These are phyloP conservation scores for Chenopodium berlandieri DNA, from an alignment of 148 eudicot genomes.

Conservation along the genomic window DNA sequence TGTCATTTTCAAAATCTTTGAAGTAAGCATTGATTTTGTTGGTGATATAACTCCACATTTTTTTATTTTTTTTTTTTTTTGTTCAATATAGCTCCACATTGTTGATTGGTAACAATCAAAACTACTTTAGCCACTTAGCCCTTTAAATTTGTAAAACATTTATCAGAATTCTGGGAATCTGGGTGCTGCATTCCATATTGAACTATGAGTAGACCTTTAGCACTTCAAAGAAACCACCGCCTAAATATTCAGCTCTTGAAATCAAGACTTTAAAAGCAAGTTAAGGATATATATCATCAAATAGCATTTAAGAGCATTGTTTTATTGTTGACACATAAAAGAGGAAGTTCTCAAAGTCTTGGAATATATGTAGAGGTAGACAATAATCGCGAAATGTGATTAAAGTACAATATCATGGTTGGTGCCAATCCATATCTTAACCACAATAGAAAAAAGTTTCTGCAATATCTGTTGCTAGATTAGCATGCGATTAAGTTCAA, in stretches of 20 bases:
- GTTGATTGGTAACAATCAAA: no score
- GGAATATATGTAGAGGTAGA: background rate
- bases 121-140: no score
- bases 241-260: background rate
- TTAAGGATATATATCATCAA: background rate
- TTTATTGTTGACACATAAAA: background rate
- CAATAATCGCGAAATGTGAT: background rate
- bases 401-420: background rate
- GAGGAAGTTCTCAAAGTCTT: background rate
- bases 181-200: no score
- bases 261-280: background rate
- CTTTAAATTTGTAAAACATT: no score
- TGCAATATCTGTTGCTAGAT: background rate
- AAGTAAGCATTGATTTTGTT: no score
- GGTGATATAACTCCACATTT: no score
- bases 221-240: background rate
- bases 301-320: background rate
- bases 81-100: no score
- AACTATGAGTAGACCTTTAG: no score
- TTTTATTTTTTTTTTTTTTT: no score
- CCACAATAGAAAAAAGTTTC: background rate
- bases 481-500: background rate
- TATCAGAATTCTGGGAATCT: no score
- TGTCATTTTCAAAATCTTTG: no score
- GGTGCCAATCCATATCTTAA: background rate